Evolutionary conservation across 2,329 filamentous ascomycete species (phyloP).

Genomic region (Trichophaea hybrida): DNA sequence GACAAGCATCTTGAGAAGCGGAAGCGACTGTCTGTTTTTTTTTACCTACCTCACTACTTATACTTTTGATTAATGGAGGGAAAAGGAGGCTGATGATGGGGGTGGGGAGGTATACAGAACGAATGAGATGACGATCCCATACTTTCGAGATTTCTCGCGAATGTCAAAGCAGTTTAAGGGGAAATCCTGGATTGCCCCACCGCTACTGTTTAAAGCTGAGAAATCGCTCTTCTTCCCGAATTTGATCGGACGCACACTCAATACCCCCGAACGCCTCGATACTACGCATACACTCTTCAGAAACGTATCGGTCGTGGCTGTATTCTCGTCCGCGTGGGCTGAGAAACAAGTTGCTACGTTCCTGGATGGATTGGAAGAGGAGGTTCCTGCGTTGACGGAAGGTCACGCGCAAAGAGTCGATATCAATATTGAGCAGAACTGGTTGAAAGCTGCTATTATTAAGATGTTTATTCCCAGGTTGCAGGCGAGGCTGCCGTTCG

Average conservation of each 20-base stretch:
- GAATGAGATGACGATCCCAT: slow-evolving; percentile 65
- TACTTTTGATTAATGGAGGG: neutral
- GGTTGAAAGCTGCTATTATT: slow-evolving; percentile 39
- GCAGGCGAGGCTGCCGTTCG: slow-evolving; percentile 39
- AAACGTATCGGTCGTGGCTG: slow-evolving; percentile 60
- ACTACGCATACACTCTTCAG: slow-evolving; percentile 63
- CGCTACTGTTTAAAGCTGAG: slow-evolving; percentile 68
- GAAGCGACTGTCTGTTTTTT: slow-evolving; percentile 49
- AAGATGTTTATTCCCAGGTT: slow-evolving; percentile 45
- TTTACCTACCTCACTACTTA: neutral
- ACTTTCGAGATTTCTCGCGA: slow-evolving; percentile 92
- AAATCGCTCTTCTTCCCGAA: slow-evolving; percentile 88
- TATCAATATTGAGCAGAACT: slow-evolving; percentile 77
- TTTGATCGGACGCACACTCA: slow-evolving; percentile 63
- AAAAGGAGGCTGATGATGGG: neutral
- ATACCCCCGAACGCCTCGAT: slow-evolving; percentile 39
- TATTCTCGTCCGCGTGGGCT: slow-evolving; percentile 78
- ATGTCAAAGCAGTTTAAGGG: slow-evolving; percentile 63
- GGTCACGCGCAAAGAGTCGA: slow-evolving; percentile 60
- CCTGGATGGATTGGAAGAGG: slow-evolving; percentile 40
- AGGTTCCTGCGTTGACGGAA: slow-evolving; percentile 38
- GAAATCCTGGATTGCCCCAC: slow-evolving; percentile 80
- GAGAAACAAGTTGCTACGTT: slow-evolving; percentile 66
- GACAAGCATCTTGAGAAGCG: slow-evolving; percentile 68
- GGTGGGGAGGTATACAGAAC: slow-evolving; percentile 39